These are phyloP conservation scores for Aspergillus aculeatinus DNA, from an alignment of 2,329 filamentous ascomycete species.

Conservation along the genomic window DNA sequence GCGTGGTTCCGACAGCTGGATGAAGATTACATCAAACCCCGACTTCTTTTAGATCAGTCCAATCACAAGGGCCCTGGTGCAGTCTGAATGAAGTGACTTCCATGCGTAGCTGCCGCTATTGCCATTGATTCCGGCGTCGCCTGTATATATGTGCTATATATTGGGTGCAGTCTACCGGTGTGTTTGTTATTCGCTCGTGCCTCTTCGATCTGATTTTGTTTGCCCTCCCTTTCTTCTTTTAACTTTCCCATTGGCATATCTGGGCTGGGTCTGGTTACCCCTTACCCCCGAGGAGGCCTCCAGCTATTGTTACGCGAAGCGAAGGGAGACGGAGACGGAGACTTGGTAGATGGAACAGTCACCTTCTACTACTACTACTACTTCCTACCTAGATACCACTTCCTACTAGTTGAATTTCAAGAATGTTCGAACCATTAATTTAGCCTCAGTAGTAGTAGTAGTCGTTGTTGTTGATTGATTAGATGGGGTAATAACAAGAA, in stretches of 20 bases:
- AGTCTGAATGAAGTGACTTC: constrained; percentile 27
- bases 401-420: neutral
- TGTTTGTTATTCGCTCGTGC: neutral
- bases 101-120: constrained; percentile 12
- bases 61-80: constrained; percentile 44
- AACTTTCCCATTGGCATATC: constrained; percentile 1
- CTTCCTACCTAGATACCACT: neutral
- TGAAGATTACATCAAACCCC: constrained; percentile 94
- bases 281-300: neutral
- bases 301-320: neutral
- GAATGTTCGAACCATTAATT: neutral
- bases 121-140: neutral
- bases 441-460: neutral
- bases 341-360: neutral
- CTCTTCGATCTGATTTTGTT: neutral
- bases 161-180: neutral
- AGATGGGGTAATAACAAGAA: too few species aligned
- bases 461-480: too few species aligned
- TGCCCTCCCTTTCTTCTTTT: neutral
- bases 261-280: constrained; percentile 12
- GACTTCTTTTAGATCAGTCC: constrained; percentile 73
- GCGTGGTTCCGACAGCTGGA: constrained; percentile 90
- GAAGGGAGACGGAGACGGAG: neutral
- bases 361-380: neutral
- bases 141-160: constrained; percentile 2